Percentiles rank a stretch among this genome's conserved stretches.
Conservation (phyloP, 495 filamentous ascomycete species). For the Xylaria nigripes region DNA sequence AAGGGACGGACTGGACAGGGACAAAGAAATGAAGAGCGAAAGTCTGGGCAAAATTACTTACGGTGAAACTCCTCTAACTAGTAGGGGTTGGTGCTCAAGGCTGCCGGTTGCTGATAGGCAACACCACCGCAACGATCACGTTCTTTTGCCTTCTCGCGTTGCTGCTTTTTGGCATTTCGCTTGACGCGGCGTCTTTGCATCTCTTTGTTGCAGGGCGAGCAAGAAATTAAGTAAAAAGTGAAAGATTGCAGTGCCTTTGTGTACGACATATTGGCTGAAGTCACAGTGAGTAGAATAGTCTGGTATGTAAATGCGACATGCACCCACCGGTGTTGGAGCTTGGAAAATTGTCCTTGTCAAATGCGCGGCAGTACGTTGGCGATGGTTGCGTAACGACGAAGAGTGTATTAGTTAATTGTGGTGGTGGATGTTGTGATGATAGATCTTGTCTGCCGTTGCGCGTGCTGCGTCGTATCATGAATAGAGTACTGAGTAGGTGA, state of each 20-base stretch:
- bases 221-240: slow-evolving; percentile 77
- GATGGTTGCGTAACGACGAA: too few relatives aligned
- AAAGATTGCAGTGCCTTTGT: slow-evolving; percentile 62
- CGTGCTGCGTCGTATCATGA: too few relatives aligned
- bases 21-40: neutral
- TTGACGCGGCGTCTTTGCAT: slow-evolving; percentile 54
- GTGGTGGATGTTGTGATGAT: too few relatives aligned
- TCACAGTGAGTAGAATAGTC: too few relatives aligned
- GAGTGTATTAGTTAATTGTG: too few relatives aligned
- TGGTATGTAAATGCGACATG: too few relatives aligned
- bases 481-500: too few relatives aligned
- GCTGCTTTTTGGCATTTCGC: slow-evolving; percentile 47
- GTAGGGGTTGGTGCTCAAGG: slow-evolving; percentile 75
- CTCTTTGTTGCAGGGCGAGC: slow-evolving; percentile 66
- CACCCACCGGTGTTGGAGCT: too few relatives aligned
- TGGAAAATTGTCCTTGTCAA: too few relatives aligned
- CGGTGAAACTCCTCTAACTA: slow-evolving; percentile 72
- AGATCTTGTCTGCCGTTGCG: too few relatives aligned
- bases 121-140: slow-evolving; percentile 44
- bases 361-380: too few relatives aligned
- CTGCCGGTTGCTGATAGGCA: slow-evolving; percentile 66
- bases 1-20: neutral
- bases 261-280: too few relatives aligned
- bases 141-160: neutral
- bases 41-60: neutral